Evolutionary conservation across 1,139 yeast species (phyloP), one percentile per base, ranked within the genome.

Genomic region (Zygoascus hellenicus): DNA sequence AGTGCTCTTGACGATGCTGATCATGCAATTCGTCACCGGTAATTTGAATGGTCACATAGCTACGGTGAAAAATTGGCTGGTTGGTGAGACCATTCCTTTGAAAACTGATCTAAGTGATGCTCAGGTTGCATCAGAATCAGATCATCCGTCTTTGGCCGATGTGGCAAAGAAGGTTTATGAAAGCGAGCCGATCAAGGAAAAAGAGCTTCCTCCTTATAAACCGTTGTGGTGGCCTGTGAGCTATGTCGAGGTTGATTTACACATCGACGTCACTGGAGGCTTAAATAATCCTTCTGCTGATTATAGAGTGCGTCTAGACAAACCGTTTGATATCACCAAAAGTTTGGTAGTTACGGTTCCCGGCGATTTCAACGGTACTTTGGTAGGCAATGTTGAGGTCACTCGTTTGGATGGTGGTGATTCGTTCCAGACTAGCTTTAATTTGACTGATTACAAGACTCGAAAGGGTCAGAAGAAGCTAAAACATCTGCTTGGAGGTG

Each of bases 391-490:
- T 17, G 40, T 43, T 17, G 14, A 15, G 9, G 46, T 43, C 9
- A 30, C 14, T 10, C 32, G 46, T n/a, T 15, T 35, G 31, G 46
- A 43, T 30, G 46, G 46, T 6, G 41, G 39, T 16, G 46, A 43
- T 9, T 15, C 26, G 5, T 43, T 29, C 32, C 19, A 35, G 3
- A 35, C 42, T 30, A 29, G 19, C 6, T 31, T 43, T 29, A 30
- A 35, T 29, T 17, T 43, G 39, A 37, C 52, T 47, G 36, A 40
- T 36, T 30, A 43, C 35, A 43, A 37, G 37, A 19, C 31, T 22
- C 44, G 43, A 40, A 48, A 57, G 35, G 54, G 53, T 11, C 64
- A 60, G 51, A 54, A 62, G 45, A 65, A 66, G 49, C 61, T 36
- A 13, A 31, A 30, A 16, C 7, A 62, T 48, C 52, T 68, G 31